Evolutionary conservation across 148 eudicot genomes (phyloP).

Genomic region (Rhododendron molle): DNA sequence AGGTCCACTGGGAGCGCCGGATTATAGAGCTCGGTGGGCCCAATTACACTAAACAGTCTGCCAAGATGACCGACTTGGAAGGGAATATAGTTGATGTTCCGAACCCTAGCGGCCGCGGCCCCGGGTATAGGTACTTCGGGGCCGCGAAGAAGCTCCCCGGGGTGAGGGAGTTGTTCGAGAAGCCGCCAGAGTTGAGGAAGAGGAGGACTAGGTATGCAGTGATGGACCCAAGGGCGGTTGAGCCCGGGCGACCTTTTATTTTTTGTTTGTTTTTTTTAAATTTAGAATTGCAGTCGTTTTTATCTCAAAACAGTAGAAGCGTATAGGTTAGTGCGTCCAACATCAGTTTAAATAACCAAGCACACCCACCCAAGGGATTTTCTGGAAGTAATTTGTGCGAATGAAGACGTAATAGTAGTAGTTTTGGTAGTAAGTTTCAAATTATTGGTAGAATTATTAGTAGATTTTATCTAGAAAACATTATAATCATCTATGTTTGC

Average conservation of each 20-base stretch:
- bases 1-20: slow-evolving; percentile 77
- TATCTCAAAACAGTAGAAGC: not conserved
- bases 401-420: not conserved
- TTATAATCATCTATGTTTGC: not conserved
- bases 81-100: slow-evolving; percentile 94
- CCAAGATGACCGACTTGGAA: slow-evolving; percentile 92
- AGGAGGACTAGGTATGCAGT: slow-evolving; percentile 50
- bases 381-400: not conserved
- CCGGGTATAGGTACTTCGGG: slow-evolving; percentile 88
- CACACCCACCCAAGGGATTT: not conserved
- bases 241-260: not conserved
- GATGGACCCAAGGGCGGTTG: not conserved
- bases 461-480: not conserved
- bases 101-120: slow-evolving; percentile 88
- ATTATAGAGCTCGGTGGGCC: slow-evolving; percentile 88
- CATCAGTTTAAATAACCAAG: not conserved
- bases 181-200: slow-evolving; percentile 87
- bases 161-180: slow-evolving; percentile 77
- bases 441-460: not conserved
- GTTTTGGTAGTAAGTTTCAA: not conserved
- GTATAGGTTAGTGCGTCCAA: not conserved
- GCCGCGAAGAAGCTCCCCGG: slow-evolving; percentile 94
- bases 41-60: slow-evolving; percentile 54
- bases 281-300: not conserved
- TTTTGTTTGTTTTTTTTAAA: no score